phyloP scores from a whole-genome alignment of 2,329 filamentous ascomycete genomes.

The Aspergillus sp. region DNA sequence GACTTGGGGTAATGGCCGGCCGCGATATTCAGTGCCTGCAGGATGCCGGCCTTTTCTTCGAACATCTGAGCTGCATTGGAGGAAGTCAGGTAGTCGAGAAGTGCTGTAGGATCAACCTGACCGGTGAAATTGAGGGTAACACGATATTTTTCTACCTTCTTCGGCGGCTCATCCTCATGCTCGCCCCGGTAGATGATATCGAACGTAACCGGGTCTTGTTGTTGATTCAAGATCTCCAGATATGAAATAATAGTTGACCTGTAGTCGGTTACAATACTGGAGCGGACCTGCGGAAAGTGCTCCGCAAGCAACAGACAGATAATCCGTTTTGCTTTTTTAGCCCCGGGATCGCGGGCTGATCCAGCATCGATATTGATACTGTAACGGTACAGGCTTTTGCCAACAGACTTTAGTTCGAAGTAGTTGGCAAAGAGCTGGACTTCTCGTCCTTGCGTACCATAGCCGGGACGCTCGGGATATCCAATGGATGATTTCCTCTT shows the following conservation, averaged over 20 bases:
- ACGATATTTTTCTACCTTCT: conserved; percentile 33
- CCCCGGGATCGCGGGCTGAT: conserved; percentile 28
- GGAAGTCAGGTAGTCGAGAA: conserved; percentile 47
- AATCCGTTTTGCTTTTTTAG: conserved; percentile 49
- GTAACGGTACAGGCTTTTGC: conserved; percentile 44
- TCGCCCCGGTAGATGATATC: conserved; percentile 37
- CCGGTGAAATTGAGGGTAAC: conserved; percentile 37
- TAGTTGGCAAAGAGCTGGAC: conserved; percentile 42
- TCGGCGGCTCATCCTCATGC: conserved; percentile 34
- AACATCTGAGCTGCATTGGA: conserved; percentile 38
- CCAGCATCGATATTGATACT: conserved; percentile 34
- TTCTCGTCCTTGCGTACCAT: conserved; percentile 32
- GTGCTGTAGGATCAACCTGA: conserved; percentile 37
- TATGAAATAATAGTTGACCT: conserved; percentile 39
- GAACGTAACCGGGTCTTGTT: conserved; percentile 15
- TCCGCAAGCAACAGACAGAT: conserved; percentile 48
- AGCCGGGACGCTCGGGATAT: conserved; percentile 39
- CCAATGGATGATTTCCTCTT: conserved; percentile 18
- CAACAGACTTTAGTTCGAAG: conserved; percentile 36
- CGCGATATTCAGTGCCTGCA: conserved; percentile 61
- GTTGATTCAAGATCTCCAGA: conserved; percentile 24
- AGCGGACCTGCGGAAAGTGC: conserved; percentile 28
- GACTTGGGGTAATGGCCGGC: conserved; percentile 48
- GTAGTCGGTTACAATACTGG: conserved; percentile 41
- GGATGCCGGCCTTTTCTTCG: conserved; percentile 48